Conservation (phyloP, 2,329 filamentous ascomycete genomes). For the Ascocoryne sarcoides region DNA sequence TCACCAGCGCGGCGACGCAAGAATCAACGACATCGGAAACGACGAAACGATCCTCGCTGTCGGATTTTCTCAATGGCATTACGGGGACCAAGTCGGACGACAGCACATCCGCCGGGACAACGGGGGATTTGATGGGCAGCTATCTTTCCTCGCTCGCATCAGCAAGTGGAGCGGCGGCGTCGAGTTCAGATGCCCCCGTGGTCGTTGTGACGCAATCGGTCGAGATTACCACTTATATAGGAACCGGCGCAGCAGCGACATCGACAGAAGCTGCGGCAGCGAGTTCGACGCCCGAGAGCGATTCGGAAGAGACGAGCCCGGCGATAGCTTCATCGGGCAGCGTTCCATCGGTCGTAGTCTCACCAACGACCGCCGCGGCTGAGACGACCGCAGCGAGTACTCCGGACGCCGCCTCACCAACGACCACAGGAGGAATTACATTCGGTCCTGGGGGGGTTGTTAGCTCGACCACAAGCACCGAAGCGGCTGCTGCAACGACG, state of each 20-base stretch:
- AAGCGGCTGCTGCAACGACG: constrained; percentile 4
- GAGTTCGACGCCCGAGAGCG: too few species aligned
- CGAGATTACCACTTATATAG: constrained; percentile 3
- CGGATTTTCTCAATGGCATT: constrained; percentile 14
- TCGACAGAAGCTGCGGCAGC: too few species aligned
- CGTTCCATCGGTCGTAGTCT: constrained; percentile 6
- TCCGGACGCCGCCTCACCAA: constrained; percentile 4
- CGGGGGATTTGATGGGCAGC: not conserved
- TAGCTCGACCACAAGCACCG: constrained; percentile 9
- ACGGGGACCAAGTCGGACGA: constrained; percentile 4
- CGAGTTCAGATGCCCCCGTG: constrained; percentile 5
- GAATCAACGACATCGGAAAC: constrained; percentile 10
- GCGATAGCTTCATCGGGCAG: constrained; percentile 5
- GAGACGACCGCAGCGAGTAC: not conserved
- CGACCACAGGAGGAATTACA: constrained; percentile 19
- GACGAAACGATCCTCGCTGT: constrained; percentile 11
- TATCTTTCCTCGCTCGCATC: too few species aligned
- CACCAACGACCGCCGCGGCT: not conserved
- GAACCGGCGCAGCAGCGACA: not conserved
- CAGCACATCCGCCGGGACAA: not conserved
- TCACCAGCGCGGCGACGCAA: constrained; percentile 7
- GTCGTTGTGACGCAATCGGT: constrained; percentile 8
- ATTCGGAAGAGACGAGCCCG: too few species aligned
- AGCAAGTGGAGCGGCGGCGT: not conserved
- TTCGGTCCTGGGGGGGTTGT: constrained; percentile 26